Conservation (phyloP, 345 rosid species). For the Eucalyptus tenuipes region DNA sequence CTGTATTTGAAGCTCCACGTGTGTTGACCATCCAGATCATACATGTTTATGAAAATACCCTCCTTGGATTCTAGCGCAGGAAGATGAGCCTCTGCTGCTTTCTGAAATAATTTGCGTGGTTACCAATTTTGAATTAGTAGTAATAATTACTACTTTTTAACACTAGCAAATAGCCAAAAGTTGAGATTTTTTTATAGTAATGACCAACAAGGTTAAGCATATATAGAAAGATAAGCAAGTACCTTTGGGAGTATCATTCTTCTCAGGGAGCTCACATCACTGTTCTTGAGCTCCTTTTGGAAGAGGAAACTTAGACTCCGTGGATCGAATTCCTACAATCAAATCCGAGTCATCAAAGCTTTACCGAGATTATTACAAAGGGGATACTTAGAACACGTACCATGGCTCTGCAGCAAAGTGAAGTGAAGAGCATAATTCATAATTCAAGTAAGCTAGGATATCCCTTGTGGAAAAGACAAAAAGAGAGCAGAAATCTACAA, state of each 20-base stretch:
- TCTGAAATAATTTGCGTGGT: conserved; percentile 15
- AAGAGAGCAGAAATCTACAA: not conserved
- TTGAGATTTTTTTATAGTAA: not conserved
- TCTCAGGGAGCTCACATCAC: conserved; percentile 85
- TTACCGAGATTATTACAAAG: not conserved
- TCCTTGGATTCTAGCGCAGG: conserved; percentile 80
- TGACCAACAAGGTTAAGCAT: not conserved
- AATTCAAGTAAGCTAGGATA: not conserved
- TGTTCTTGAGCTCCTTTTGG: conserved; percentile 89
- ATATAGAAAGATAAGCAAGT: not conserved
- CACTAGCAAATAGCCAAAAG: not conserved
- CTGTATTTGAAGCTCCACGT: conserved; percentile 92
- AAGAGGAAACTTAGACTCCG: conserved; percentile 65
- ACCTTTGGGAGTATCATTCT: conserved; percentile 98
- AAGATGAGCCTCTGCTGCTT: conserved; percentile 88
- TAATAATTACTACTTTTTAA: not conserved
- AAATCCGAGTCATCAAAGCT: not conserved
- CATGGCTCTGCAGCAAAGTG: not conserved
- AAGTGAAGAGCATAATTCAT: not conserved
- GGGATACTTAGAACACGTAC: not conserved
- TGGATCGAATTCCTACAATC: conserved; percentile 52
- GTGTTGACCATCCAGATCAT: conserved; percentile 69
- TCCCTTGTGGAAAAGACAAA: not conserved
- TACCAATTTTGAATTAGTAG: not conserved
- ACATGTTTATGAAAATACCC: conserved; percentile 70